Conservation (phyloP, 768 basidiomycete genomes). For the Xerocomellus dryophilus region DNA sequence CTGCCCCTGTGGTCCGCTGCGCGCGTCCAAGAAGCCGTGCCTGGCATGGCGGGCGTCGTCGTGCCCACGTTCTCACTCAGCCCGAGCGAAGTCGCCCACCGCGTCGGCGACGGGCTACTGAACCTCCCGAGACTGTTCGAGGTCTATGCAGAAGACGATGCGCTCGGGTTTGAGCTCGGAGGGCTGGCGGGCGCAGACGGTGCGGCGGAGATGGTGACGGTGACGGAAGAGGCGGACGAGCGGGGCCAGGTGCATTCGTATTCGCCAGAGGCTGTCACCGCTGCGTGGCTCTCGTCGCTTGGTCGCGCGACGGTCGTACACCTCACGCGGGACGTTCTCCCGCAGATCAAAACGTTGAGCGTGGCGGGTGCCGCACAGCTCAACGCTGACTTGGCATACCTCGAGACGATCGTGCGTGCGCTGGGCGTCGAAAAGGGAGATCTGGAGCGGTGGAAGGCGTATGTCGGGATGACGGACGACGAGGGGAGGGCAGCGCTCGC, state of each 20-base stretch:
- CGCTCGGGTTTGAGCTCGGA: slow-evolving; percentile 81
- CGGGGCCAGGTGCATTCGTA: slow-evolving; percentile 32
- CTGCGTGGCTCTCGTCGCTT: slow-evolving; percentile 91
- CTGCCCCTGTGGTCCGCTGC: slow-evolving; percentile 63
- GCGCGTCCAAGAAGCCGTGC: slow-evolving; percentile 22
- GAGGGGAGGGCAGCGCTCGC: slow-evolving; percentile 28
- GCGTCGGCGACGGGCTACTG: slow-evolving; percentile 89
- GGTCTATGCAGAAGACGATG: slow-evolving; percentile 90
- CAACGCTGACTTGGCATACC: slow-evolving; percentile 80
- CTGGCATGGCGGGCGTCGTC: slow-evolving; percentile 40
- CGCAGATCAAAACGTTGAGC: slow-evolving; percentile 63
- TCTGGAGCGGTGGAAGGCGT: slow-evolving; percentile 77
- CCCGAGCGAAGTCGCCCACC: slow-evolving; percentile 83
- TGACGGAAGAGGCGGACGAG: not conserved
- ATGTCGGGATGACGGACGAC: slow-evolving; percentile 57
- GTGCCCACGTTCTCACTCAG: slow-evolving; percentile 93
- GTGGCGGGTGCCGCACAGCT: slow-evolving; percentile 77
- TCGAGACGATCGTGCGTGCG: slow-evolving; percentile 86
- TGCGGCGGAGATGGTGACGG: slow-evolving; percentile 28
- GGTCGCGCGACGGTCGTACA: slow-evolving; percentile 75
- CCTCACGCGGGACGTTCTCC: slow-evolving; percentile 67
- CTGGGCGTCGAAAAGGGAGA: slow-evolving; percentile 85
- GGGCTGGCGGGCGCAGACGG: slow-evolving; percentile 72
- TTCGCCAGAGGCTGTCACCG: slow-evolving; percentile 77
- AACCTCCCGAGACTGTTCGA: slow-evolving; percentile 93